phyloP scores from a whole-genome alignment of 2,329 filamentous ascomycete genomes.

The Furcasterigmium sp. region DNA sequence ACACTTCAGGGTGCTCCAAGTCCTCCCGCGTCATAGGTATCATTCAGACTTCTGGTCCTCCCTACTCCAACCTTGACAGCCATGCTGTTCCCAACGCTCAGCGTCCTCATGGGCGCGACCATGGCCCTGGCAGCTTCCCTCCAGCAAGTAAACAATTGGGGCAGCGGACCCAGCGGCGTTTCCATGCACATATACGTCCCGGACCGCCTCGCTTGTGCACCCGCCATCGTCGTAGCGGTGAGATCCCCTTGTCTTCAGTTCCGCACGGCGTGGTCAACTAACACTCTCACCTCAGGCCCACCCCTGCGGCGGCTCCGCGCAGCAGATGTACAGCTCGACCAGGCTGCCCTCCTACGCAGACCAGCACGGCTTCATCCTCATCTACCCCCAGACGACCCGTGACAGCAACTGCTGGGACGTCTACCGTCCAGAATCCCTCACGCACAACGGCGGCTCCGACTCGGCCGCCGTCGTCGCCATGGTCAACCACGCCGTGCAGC shows the following conservation, averaged over 20 bases:
- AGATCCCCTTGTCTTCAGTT: no score
- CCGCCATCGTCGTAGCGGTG: not conserved
- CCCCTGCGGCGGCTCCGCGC: constrained; percentile 11
- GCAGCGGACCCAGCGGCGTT: not conserved
- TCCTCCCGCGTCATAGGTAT: no score
- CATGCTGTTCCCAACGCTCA: no score
- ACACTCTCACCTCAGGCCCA: constrained; percentile 5
- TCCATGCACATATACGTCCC: not conserved
- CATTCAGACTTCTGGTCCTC: no score
- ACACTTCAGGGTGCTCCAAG: no score
- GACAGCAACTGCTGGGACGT: constrained; percentile 44
- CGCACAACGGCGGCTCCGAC: constrained; percentile 42
- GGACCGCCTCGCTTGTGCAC: not conserved
- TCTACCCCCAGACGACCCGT: constrained; percentile 19
- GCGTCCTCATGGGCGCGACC: no score
- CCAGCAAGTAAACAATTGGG: not conserved
- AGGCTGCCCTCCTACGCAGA: constrained; percentile 26
- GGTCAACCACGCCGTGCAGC: constrained; percentile 39
- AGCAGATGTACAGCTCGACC: constrained; percentile 5
- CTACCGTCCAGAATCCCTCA: constrained; percentile 32
- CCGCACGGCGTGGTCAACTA: no score
- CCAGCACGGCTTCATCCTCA: constrained; percentile 37
- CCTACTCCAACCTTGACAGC: no score
- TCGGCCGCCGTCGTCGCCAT: constrained; percentile 42
- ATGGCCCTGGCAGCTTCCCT: not conserved